These are phyloP conservation scores for Auricularia sp. DNA, from an alignment of 768 basidiomycete species.

Conservation along the genomic window DNA sequence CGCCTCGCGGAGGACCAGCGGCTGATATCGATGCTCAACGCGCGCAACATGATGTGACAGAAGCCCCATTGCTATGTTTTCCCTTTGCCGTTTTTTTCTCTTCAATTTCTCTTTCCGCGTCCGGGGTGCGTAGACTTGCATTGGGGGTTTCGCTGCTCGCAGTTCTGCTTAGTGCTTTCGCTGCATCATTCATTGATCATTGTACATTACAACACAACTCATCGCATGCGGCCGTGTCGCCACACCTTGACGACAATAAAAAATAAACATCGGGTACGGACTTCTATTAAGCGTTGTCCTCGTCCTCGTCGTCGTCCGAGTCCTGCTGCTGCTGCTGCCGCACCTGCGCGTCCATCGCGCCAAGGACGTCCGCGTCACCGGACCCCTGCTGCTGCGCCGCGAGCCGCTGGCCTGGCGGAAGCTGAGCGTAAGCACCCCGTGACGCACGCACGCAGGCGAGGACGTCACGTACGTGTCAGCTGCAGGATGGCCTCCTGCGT, in stretches of 20 bases:
- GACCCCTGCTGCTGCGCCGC: conserved; percentile 57
- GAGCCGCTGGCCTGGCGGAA: conserved; percentile 56
- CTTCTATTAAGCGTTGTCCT: conserved; percentile 10
- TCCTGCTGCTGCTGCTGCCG: conserved; percentile 38
- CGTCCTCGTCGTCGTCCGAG: conserved; percentile 61
- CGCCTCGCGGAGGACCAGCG: conserved; percentile 46
- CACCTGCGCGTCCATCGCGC: conserved; percentile 75
- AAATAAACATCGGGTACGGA: not conserved
- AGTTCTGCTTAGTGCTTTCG: not conserved
- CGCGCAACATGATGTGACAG: conserved; percentile 22
- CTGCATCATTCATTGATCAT: not conserved
- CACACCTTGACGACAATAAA: not conserved
- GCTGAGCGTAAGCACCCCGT: not conserved
- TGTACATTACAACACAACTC: not conserved
- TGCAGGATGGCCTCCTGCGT: conserved; percentile 90
- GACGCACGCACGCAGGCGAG: not conserved
- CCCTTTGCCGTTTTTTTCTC: not conserved
- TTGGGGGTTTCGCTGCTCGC: not conserved
- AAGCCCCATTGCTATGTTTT: not conserved
- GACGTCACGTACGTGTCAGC: conserved; percentile 67
- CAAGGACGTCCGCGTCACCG: conserved; percentile 66
- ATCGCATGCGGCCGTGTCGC: not conserved
- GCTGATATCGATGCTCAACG: conserved; percentile 50
- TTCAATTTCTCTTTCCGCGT: not conserved
- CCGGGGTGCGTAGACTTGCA: not conserved